Base-by-base conservation (phyloP, 1,284 basidiomycete species). In the Rugosomyces carneus region DNA sequence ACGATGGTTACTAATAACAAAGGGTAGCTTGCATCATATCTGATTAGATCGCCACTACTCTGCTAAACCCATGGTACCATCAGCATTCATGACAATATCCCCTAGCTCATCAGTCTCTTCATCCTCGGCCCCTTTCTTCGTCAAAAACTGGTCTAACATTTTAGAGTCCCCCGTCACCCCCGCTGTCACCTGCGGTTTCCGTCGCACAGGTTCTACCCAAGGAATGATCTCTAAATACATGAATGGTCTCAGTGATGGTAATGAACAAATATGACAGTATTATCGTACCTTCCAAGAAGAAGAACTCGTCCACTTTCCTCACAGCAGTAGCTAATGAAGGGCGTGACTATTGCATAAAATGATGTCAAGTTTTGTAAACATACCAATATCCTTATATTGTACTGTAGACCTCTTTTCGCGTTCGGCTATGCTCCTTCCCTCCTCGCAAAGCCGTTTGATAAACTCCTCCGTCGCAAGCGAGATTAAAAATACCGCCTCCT, bases 381-480 rank as follows among this genome's bases (percentile, higher is more conserved):
- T 54, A 87, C 86, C 81, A 29, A 89, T 63, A 57, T 90, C 87
- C 54, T 73, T 77, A 50, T 79, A 74, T 56, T 86, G 83, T 5
- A 89, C 72, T 0, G 78, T 87, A 9, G 75, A 59, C 48, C 88
- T 67, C 52, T 73, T 78, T 48, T 88, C 85, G 46, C 75, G 68
- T 48, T 72, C 71, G 8, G 86, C 84, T 6, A 78, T 70, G 44
- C 66, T 68, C 50, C 84, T 75, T 15, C 73, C 75, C 1, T 83
- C 81, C 47, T 80, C 72, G 4, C 72, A 69, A 21, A 90, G 60
- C 32, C 77, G 71, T 59, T 75, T 79, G 38, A 89, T 81, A 50
- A 90, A 89, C 57, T 86, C 81, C 60, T 90, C 87, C 34, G 88
- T 78, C 2, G 87, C 87, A 32, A 87, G 64, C 19, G 85, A 81